Evolutionary conservation across 1,139 yeast species (phyloP).

Genomic region (Debaryomyces psychrophilus): DNA sequence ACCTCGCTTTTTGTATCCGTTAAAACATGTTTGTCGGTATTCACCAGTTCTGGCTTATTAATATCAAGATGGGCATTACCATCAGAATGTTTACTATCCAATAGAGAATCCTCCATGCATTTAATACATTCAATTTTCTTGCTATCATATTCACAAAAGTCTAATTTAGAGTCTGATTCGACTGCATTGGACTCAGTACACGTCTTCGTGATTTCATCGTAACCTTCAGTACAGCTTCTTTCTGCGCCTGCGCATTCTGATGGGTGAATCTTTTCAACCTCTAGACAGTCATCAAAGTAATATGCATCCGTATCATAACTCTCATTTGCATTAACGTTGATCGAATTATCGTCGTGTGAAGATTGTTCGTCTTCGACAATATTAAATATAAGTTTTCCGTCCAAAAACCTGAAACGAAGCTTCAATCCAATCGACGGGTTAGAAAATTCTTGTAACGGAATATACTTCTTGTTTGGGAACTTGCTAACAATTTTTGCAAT

Average conservation of each 20-base stretch:
- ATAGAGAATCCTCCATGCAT: neutral
- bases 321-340: neutral
- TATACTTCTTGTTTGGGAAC: constrained; percentile 12
- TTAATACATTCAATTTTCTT: neutral
- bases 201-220: neutral
- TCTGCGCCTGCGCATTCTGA: neutral
- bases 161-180: neutral
- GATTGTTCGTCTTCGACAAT: neutral
- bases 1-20: neutral
- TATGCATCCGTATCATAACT: neutral
- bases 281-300: neutral
- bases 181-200: neutral
- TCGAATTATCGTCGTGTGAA: neutral
- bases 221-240: neutral
- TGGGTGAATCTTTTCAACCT: neutral
- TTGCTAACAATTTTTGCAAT: constrained; percentile 22
- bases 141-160: neutral
- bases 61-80: neutral
- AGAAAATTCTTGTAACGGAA: constrained; percentile 29
- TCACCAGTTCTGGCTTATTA: neutral
- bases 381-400: constrained; percentile 8
- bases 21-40: neutral
- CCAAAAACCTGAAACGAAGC: constrained; percentile 24
- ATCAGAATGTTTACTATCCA: neutral
- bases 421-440: constrained; percentile 28